Base-by-base conservation (phyloP, 176 grass and related monocot genomes). In the Neostapfia colusana region DNA sequence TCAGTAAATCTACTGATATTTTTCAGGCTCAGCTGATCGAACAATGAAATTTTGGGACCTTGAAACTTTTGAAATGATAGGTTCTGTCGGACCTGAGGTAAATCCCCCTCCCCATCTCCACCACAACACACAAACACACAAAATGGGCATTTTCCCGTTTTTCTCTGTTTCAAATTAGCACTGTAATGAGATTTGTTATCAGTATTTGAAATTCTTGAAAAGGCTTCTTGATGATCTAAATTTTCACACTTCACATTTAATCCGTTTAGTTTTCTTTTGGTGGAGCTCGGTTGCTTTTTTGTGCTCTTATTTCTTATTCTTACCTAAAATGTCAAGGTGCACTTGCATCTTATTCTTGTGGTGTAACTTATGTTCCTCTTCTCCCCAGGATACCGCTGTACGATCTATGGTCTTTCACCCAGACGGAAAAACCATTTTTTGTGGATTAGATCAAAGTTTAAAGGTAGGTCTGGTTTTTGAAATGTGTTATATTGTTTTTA, bases 41-140 rank as follows among this genome's bases (percentile, higher is more conserved):
- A 98, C 91, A 0, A 91, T 98, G 56, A 98, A 94, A 42, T 94
- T 98, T 90, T 98, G 95, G 95, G 95, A 98, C 63, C 87, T 98
- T 58, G 95, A 98, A 82, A 98, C 91, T 59, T 98, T 98, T 77
- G 95, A 98, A 88, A 78, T 98, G 76, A 98, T 98, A 70, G 95
- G 95, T 80, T 94, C 95, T 92, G 77, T 89, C 55, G 85, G 91
- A 72, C 80, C 95, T 1, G 95, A 98, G 91, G 91, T 98, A 94
- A 23, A 53, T 79, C 13, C 77, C 67, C 58, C 77, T 67, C 58
- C 31, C 31, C 31, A 31, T 31, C 31, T 3, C 31, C 31, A 31
- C 31, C 31, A 31, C 31, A 31, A 31, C 31, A 31, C 31, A 31
- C 31, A 31, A 1, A 31, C 31, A 31, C 31, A 31, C 15, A 16